phyloP scores from a whole-genome alignment of 2,329 filamentous ascomycete species.

The Verticillium tricorpus region DNA sequence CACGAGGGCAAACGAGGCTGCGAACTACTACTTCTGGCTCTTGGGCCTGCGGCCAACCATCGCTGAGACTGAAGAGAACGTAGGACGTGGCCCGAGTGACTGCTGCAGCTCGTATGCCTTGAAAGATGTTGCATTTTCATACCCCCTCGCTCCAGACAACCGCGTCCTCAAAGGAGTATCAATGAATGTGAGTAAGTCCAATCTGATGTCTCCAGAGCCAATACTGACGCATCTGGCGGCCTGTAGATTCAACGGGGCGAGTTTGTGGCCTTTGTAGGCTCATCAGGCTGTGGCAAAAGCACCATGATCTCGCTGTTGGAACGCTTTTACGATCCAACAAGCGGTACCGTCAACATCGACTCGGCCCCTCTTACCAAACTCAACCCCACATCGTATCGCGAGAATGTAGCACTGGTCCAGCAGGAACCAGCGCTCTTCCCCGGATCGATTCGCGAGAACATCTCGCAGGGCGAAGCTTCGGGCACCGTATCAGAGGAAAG shows the following conservation, averaged over 20 bases:
- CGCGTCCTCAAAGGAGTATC: neutral
- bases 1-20: slow-evolving; percentile 31
- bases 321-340: slow-evolving; percentile 22
- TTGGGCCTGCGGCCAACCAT: slow-evolving; percentile 13
- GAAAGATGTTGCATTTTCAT: neutral
- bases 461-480: slow-evolving; percentile 38
- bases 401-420: slow-evolving; percentile 3
- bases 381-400: neutral
- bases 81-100: neutral
- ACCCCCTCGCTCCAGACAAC: neutral
- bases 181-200: neutral
- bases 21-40: slow-evolving; percentile 32
- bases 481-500: slow-evolving; percentile 23
- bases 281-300: slow-evolving; percentile 56
- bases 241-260: slow-evolving; percentile 35
- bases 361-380: slow-evolving; percentile 21
- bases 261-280: slow-evolving; percentile 51
- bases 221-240: neutral
- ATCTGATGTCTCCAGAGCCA: too few relatives aligned
- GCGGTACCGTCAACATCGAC: slow-evolving; percentile 2
- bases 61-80: neutral
- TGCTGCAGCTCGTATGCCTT: neutral
- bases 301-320: slow-evolving; percentile 51
- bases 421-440: slow-evolving; percentile 8
- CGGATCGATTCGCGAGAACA: slow-evolving; percentile 51